Evolutionary conservation across 2,329 filamentous ascomycete genomes (phyloP), one percentile per base, ranked within the genome.

Genomic region (Cladophialophora psammophila): DNA sequence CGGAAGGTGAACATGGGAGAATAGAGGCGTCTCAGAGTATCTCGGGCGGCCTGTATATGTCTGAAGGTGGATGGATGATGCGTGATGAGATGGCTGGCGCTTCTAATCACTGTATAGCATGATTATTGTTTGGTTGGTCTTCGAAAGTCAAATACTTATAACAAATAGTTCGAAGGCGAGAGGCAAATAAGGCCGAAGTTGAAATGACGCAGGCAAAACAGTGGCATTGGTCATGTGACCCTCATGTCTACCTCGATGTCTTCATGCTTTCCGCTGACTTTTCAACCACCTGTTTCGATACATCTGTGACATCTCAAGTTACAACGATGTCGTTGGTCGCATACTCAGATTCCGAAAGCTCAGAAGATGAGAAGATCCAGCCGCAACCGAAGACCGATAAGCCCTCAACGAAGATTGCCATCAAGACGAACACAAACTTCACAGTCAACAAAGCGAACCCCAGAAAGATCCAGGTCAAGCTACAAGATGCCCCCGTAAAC

Each of bases 401-500:
- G 50, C 59, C 71, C 40, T 48, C 70, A 71, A 80, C 73, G 69
- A 75, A 60, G 62, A 76, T 72, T 63, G 72, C 76, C 64, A 67
- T 77, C 55, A 82, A 92, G 78, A 86, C 90, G 66, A 81, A 87
- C 18, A 91, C 93, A 76, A 90, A 91, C 75, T 94, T 93, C 78
- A 87, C 95, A 63, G 88, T 96, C 79, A 91, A 95, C 80, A 88
- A 90, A 76, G 86, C 89, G 63, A 93, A 93, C 76, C 88, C 91
- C 7, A 88, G 90, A 79, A 96, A 94, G 80, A 96, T 97, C 78
- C 85, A 90, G 76, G 88, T 97, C 78, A 92, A 86, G 72, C 86
- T 97, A 13, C 89, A 92, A 2, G 83, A 87, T 20, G 77, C 85
- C 34, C 73, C 77, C 38, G 73, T 76, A 31, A 78, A 80, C 57